Base-by-base conservation (phyloP, 2,329 filamentous ascomycete genomes). In the Colletotrichum somersetense region DNA sequence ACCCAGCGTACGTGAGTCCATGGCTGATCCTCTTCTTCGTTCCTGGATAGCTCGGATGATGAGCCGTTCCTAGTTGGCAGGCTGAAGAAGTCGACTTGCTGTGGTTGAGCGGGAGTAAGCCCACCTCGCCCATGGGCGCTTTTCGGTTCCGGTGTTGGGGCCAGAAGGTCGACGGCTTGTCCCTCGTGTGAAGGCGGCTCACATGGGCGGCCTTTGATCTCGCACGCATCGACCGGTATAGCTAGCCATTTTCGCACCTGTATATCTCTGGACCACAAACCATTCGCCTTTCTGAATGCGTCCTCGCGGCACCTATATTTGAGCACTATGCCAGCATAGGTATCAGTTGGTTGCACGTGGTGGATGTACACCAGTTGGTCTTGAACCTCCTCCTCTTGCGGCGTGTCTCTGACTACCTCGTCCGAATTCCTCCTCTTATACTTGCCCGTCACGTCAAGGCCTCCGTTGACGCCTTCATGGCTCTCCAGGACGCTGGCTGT, bases 1-100 rank as follows among this genome's bases (percentile, higher is more conserved):
- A 97, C 93, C 94, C 95, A 98, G 57, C 93, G 91, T 71, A 97
- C 94, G 81, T 98, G 95, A 71, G 89, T 92, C 93, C 94, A 97
- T 5, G 90, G 89, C 58, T 83, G 87, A 62, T 93, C 92, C 40
- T 87, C 83, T n/a, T 83, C 81, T 62, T 80, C 79, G n/a, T 23
- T 61, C 40, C 55, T 67, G 40, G 62, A 38, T 20, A 56, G 23
- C 23, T 66, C 61, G 26, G 58, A 57, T 12, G 50, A 23, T n/a
- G 62, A 67, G 8, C 59, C 58, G 3, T 57, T 67, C 10, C 38
- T 66, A 4, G 52, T 58, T 18, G 74, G 63, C 40, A 74, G 38
- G 33, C 74, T 74, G 53, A 73, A 73, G 44, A 72, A 74, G 62
- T 75, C 74, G n/a, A 62, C 81, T 38, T 83, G 79, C 1, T 78